Conservation (phyloP, 73 alveolate genomes). For the Effrenium voratum region DNA sequence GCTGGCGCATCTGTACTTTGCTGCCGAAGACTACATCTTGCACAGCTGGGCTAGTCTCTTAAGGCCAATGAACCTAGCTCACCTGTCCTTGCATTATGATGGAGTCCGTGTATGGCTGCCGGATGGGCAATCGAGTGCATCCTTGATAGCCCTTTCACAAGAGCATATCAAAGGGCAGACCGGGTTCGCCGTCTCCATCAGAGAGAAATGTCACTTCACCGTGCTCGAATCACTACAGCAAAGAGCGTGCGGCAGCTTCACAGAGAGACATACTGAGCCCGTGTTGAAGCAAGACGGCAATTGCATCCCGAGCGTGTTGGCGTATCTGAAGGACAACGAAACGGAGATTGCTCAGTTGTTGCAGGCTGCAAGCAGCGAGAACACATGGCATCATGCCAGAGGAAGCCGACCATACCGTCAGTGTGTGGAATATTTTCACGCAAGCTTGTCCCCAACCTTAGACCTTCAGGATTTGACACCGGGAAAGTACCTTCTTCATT, state of each 20-base stretch:
- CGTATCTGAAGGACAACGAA: background rate
- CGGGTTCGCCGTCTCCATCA: background rate
- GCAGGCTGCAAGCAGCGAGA: too few species aligned
- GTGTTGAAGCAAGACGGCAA: background rate
- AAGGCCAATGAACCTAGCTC: background rate
- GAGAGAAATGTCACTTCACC: background rate
- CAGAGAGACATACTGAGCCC: background rate
- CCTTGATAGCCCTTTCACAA: background rate
- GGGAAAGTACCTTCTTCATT: background rate
- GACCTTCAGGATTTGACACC: background rate
- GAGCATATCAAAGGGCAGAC: background rate
- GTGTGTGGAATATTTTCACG: background rate
- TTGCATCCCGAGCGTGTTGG: background rate
- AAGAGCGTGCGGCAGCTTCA: background rate
- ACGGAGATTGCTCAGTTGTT: background rate
- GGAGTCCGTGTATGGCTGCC: background rate
- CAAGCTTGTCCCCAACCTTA: background rate
- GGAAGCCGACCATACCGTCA: background rate
- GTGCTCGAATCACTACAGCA: background rate
- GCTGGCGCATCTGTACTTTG: background rate
- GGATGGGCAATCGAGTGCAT: background rate
- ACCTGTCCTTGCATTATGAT: constrained; percentile 40
- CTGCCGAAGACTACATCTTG: background rate
- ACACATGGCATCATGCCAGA: too few species aligned
- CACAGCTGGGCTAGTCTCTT: background rate